Evolutionary conservation across 805 yeast genomes (phyloP).

Genomic region (Sugiyamaella boreocaroliniensis): DNA sequence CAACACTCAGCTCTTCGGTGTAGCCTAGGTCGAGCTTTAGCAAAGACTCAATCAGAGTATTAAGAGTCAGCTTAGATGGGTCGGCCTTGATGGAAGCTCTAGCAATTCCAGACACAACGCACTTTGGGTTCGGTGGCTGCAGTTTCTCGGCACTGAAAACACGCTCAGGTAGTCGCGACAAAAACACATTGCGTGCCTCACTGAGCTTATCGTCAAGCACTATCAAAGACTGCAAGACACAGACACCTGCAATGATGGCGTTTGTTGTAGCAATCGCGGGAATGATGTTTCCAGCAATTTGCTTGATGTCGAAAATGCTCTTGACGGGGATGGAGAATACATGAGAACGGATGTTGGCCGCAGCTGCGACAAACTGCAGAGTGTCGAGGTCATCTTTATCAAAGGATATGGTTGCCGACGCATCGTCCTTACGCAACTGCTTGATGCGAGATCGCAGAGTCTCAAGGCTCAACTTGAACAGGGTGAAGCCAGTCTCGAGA

Average conservation of each 20-base stretch:
- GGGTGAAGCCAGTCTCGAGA: constrained; percentile 53
- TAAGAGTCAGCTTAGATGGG: constrained; percentile 34
- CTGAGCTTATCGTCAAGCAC: constrained; percentile 21
- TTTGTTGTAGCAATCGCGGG: constrained; percentile 99
- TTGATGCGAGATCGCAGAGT: constrained; percentile 45
- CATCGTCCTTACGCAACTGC: constrained; percentile 27
- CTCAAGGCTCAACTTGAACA: constrained; percentile 45
- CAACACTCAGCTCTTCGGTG: constrained; percentile 48
- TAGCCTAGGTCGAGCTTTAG: constrained; percentile 48
- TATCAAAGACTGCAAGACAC: constrained; percentile 65
- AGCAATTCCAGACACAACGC: constrained; percentile 46
- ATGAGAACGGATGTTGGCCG: constrained; percentile 69
- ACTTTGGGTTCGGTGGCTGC: constrained; percentile 57
- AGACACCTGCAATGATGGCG: constrained; percentile 88
- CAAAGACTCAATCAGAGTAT: constrained; percentile 42
- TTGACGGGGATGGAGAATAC: constrained; percentile 65
- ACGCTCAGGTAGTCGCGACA: constrained; percentile 48
- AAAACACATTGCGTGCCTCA: constrained; percentile 40
- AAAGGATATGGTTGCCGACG: constrained; percentile 44
- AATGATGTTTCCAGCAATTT: constrained; percentile 92
- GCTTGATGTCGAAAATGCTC: constrained; percentile 81
- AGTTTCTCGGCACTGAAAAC: constrained; percentile 60
- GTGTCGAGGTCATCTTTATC: constrained; percentile 96
- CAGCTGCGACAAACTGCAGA: constrained; percentile 75
- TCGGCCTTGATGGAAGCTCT: constrained; percentile 27